Evolutionary conservation across 1,284 basidiomycete genomes (phyloP).

Genomic region (Marasmius tenuissimus): DNA sequence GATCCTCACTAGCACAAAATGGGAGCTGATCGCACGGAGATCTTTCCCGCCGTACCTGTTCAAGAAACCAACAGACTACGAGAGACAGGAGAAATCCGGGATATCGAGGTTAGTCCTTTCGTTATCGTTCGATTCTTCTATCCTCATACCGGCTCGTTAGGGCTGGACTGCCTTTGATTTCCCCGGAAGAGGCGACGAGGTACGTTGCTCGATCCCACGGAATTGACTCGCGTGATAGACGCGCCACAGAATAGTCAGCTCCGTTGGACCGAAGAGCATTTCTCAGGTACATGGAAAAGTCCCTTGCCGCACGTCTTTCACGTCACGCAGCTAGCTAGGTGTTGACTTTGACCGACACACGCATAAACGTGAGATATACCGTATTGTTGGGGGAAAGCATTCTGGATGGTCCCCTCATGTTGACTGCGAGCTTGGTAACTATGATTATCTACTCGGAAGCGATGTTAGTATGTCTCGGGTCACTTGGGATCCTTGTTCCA

Average conservation of each 20-base stretch:
- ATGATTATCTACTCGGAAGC: slow-evolving; percentile 76
- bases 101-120: slow-evolving; percentile 62
- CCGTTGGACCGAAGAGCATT: slow-evolving; percentile 71
- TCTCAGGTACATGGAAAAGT: slow-evolving; percentile 53
- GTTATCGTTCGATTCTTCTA: neutral
- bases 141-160: slow-evolving; percentile 29
- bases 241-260: slow-evolving; percentile 61
- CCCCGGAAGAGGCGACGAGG: slow-evolving; percentile 73
- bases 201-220: slow-evolving; percentile 24
- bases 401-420: slow-evolving; percentile 74
- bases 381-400: slow-evolving; percentile 53
- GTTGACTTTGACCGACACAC: slow-evolving; percentile 85
- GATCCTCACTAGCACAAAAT: slow-evolving; percentile 61
- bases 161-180: slow-evolving; percentile 91
- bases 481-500: neutral
- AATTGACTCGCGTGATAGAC: neutral
- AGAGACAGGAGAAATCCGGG: slow-evolving; percentile 57
- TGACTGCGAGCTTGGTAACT: slow-evolving; percentile 73
- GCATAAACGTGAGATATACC: slow-evolving; percentile 61
- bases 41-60: slow-evolving; percentile 75
- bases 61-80: slow-evolving; percentile 63
- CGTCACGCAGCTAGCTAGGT: slow-evolving; percentile 44
- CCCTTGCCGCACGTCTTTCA: neutral
- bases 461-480: slow-evolving; percentile 48
- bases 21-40: slow-evolving; percentile 82